phyloP scores from a whole-genome alignment of 306 rosid genomes.

The Casuarina glauca region DNA sequence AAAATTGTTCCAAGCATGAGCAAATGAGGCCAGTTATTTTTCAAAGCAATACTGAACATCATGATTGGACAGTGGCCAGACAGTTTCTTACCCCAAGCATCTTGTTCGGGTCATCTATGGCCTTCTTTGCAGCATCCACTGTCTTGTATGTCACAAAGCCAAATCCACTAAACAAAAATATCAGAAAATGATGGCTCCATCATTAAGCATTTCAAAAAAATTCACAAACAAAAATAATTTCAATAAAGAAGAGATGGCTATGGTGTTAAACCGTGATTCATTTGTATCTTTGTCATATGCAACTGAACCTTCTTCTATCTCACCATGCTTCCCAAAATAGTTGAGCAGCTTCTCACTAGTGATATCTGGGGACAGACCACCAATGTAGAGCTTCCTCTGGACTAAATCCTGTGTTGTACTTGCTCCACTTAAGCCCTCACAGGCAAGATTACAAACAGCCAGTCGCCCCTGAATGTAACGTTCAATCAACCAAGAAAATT shows the following conservation, averaged over 20 bases:
- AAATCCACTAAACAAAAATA: constrained; percentile 56
- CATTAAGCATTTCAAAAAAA: not conserved
- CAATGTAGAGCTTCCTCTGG: constrained; percentile 80
- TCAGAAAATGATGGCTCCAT: constrained; percentile 4
- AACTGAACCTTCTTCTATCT: constrained; percentile 87
- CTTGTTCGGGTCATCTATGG: constrained; percentile 68
- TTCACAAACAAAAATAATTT: not conserved
- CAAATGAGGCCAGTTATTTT: not conserved
- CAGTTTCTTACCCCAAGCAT: constrained; percentile 58
- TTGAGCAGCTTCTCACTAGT: constrained; percentile 64
- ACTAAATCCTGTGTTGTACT: constrained; percentile 59
- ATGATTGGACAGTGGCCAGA: constrained; percentile 1
- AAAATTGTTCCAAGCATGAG: not conserved
- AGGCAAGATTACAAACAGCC: constrained; percentile 73
- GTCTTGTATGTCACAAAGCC: constrained; percentile 77
- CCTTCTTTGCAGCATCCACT: constrained; percentile 74
- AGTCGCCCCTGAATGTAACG: constrained; percentile 56
- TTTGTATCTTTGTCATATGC: constrained; percentile 76
- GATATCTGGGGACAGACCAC: constrained; percentile 70
- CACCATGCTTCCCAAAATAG: constrained; percentile 64
- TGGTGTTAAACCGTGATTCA: constrained; percentile 55
- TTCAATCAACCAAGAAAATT: constrained; percentile 11
- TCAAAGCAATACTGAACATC: constrained; percentile 11
- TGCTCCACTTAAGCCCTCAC: constrained; percentile 65
- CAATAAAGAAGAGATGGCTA: not conserved